Evolutionary conservation across 768 basidiomycete species (phyloP), one percentile per base, ranked within the genome.

Genomic region (Trichaptum fuscoviolaceum): DNA sequence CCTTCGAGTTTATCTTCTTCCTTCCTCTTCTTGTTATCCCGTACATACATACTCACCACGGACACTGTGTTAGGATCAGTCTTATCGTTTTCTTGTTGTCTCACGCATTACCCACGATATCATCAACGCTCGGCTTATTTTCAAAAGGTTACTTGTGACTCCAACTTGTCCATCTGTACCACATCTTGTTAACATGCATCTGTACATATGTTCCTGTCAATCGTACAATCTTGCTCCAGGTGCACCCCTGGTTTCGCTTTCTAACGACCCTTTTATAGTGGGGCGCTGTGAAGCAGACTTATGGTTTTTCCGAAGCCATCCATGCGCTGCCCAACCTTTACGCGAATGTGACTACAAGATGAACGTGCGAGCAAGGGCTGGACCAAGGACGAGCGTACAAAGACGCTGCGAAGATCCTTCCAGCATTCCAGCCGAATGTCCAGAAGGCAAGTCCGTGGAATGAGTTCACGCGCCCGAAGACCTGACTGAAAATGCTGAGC

Each of bases 401-500:
- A 12, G 42, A 52, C 15, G 42, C 12, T 20, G 42, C 10, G 42
- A 52, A 52, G 42, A 52, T 52, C 42, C 42, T 52, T 52, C 42
- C 42, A 52, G 6, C 42, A 52, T 52, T 52, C 20, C 42, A 52
- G 6, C 42, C 42, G 20, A 52, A 52, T 52, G 42, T 52, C 42
- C 42, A 52, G 42, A 52, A 52, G 42, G 42, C 42, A 52, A 52
- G 42, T 52, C 42, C 42, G 42, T 52, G 42, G 42, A 52, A 52
- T 52, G 20, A 52, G 42, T 52, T 30, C 30, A 30, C 30, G 30
- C 30, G 30, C 30, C 4, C 42, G 10, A 52, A 36, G 35, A 12
- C 42, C 20, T 52, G 42, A 20, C 12, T 20, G 42, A 52, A 5
- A 52, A 6, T 52, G 6, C 20, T 52, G 10, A 52, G 42, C 42